Conservation (phyloP, 805 yeast species). For the Scheffersomyces lignosus region DNA sequence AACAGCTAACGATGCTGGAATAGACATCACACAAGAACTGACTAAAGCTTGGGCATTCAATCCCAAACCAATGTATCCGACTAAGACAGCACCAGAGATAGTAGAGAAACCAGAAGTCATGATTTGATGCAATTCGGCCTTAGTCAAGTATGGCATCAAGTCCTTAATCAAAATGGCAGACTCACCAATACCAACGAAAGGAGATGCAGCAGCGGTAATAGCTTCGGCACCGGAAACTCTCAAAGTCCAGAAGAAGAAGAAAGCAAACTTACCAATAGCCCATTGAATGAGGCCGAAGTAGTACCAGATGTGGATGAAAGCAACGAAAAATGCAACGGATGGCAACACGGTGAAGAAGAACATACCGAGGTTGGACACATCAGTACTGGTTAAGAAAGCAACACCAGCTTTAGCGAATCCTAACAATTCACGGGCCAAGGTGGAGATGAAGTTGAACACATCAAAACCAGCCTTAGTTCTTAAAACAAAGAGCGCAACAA, state of each 20-base stretch:
- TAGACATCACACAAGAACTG: slow-evolving; percentile 69
- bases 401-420: slow-evolving; percentile 61
- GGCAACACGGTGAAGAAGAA: slow-evolving; percentile 62
- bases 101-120: slow-evolving; percentile 66
- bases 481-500: slow-evolving; percentile 59
- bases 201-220: slow-evolving; percentile 65
- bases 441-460: slow-evolving; percentile 59
- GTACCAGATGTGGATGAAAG: slow-evolving; percentile 59
- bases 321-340: slow-evolving; percentile 63
- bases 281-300: slow-evolving; percentile 62
- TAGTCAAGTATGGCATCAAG: slow-evolving; percentile 57
- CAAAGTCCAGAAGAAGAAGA: slow-evolving; percentile 60
- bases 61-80: slow-evolving; percentile 62
- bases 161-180: slow-evolving; percentile 61
- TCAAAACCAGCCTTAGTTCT: slow-evolving; percentile 61
- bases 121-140: slow-evolving; percentile 61
- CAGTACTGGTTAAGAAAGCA: slow-evolving; percentile 51
- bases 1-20: slow-evolving; percentile 62
- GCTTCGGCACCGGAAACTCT: slow-evolving; percentile 64
- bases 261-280: slow-evolving; percentile 56
- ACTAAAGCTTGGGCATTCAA: slow-evolving; percentile 61
- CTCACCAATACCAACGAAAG: slow-evolving; percentile 67
- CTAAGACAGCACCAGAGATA: slow-evolving; percentile 63
- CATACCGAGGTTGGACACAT: slow-evolving; percentile 40
- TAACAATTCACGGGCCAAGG: slow-evolving; percentile 55